A percentile compares a stretch with the other conserved stretches of the same genome.
phyloP scores from a whole-genome alignment of 345 rosid genomes.

The Bruguiera parviflora region DNA sequence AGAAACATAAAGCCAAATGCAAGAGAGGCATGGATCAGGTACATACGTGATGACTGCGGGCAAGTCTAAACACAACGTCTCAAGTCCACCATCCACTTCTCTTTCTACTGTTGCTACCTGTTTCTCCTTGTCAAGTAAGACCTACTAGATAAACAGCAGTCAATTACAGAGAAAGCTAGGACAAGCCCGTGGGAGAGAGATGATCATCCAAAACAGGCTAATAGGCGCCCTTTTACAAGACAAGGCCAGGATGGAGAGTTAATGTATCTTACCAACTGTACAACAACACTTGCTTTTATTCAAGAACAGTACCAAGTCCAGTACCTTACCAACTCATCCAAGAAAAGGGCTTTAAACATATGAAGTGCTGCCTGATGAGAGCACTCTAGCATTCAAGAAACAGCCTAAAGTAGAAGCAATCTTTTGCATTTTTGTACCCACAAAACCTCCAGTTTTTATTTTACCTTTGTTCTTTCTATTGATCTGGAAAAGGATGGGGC shows the following conservation, averaged over 20 bases:
- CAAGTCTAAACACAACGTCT: constrained; percentile 64
- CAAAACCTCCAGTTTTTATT: neutral
- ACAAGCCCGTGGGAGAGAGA: neutral
- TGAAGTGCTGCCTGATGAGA: too few species aligned
- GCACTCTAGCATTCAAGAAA: neutral
- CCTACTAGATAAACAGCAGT: constrained; percentile 50
- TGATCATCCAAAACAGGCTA: neutral
- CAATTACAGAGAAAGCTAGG: constrained; percentile 6
- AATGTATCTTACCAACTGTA: neutral
- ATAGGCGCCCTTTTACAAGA: neutral
- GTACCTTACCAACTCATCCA: neutral
- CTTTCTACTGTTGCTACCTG: constrained; percentile 68
- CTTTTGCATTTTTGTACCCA: neutral
- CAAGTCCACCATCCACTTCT: constrained; percentile 97
- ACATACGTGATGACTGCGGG: constrained; percentile 90
- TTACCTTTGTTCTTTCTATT: too few species aligned
- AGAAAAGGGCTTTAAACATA: neutral
- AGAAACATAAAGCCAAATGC: neutral
- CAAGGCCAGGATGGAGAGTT: neutral
- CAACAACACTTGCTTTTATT: neutral
- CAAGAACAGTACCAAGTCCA: neutral
- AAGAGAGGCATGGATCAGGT: neutral
- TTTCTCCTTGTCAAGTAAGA: constrained; percentile 71
- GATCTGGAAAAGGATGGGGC: too few species aligned
- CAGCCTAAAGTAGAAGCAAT: neutral